Conservation (phyloP, 371 early-diverging fungal genomes). For the Mortierella sp. region DNA sequence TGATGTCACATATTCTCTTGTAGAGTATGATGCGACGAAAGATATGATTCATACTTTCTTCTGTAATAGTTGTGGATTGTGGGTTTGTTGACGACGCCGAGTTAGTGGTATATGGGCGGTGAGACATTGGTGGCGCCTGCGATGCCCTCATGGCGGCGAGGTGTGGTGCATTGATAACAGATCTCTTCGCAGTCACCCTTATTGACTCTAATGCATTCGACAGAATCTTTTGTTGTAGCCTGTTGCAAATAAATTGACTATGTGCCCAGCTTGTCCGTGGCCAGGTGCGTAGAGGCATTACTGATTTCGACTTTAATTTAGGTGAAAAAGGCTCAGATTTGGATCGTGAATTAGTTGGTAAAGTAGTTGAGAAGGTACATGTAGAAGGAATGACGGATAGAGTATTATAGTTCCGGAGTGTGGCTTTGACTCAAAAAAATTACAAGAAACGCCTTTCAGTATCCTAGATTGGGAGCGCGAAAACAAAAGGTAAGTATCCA, state of each 20-base stretch:
- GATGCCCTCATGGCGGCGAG: not conserved
- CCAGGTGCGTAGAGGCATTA: not conserved
- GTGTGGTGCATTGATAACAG: not conserved
- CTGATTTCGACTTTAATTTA: not conserved
- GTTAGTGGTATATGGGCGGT: slow-evolving; percentile 2
- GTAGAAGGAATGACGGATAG: no score
- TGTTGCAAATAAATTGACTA: slow-evolving; percentile 3
- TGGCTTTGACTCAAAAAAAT: no score
- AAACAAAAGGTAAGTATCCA: no score
- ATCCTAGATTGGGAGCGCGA: no score
- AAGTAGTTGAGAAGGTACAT: no score
- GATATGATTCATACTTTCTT: not conserved
- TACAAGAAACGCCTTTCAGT: no score
- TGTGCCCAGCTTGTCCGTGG: not conserved
- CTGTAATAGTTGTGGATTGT: not conserved
- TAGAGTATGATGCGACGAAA: no score
- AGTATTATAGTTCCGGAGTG: no score
- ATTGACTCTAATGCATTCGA: not conserved
- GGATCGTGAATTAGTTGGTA: not conserved
- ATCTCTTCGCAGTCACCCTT: not conserved
- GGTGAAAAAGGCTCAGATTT: not conserved
- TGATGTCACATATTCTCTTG: slow-evolving; percentile 1
- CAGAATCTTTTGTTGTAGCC: not conserved
- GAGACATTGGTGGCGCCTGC: not conserved
- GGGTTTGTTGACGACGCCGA: not conserved